Evolutionary conservation across 768 basidiomycete species (phyloP), one percentile per base, ranked within the genome.

Genomic region (Trametes sanguinea): DNA sequence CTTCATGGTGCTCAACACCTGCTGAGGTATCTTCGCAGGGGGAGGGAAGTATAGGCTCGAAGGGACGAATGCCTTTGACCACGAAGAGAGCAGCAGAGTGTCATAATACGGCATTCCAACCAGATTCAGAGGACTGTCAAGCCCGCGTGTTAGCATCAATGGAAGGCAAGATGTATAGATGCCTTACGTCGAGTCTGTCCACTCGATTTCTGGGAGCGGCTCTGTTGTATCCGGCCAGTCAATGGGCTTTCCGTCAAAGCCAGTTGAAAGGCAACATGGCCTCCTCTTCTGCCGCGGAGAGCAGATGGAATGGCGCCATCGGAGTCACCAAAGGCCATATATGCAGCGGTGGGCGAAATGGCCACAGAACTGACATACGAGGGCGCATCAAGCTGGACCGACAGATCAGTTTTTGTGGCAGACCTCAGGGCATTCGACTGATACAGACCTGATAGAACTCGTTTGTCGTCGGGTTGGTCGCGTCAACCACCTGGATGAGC

Each of bases 91-190:
- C 0, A 99, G 83, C 1, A 81, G 80, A 0, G 77, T 77, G 40
- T 85, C 80, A 72, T 97, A 97, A 73, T 88, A 82, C 10, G 96
- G 95, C 79, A 97, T 80, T 2, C 96, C 96, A 64, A 98, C 86
- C 32, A 82, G 78, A 71, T 92, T 98, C 54, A 99, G 79, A 2
- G 96, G 95, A 7, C 94, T 96, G 65, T 0, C 17, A 14, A 50
- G 22, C n/a, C 11, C 13, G 6, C 10, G 27, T 22, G 22, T 60
- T n/a, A 62, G 50, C 4, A n/a, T 27, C 44, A 53, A 42, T 8
- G 6, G 6, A 32, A 54, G 8, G 40, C 39, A 43, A 52, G 13
- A 11, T 2, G 16, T 6, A 9, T 6, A 22, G 30, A 1, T 13
- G 11, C 73, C 87, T 69, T 72, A 95, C 92, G 92, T 97, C 16